Percentiles rank a stretch among this genome's conserved stretches.
Evolutionary conservation across 169 alveolate genomes (phyloP).

Genomic region (Cryptosporidium tyzzeri): DNA sequence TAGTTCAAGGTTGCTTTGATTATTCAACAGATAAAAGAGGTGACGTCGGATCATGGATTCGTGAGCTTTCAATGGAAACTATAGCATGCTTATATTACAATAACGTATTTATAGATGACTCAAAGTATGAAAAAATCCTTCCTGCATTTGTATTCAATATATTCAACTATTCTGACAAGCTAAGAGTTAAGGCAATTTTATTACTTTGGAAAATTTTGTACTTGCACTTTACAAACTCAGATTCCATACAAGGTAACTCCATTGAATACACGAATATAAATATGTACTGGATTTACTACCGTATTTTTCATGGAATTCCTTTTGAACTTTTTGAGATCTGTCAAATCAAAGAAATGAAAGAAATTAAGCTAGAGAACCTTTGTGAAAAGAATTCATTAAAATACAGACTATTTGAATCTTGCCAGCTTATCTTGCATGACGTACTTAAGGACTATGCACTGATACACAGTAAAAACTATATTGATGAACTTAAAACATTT

Average conservation of each 20-base stretch:
- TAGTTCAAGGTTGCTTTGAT: constrained; percentile 76
- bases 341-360: constrained; percentile 12
- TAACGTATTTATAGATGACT: not conserved
- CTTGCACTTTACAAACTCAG: not conserved
- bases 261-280: not conserved
- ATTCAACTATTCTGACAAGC: constrained; percentile 63
- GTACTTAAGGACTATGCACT: constrained; percentile 24
- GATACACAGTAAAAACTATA: constrained; percentile 9
- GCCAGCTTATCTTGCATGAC: not conserved
- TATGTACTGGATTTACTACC: constrained; percentile 70
- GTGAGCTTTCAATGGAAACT: constrained; percentile 88
- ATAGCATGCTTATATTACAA: constrained; percentile 55
- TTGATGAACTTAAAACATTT: constrained; percentile 26
- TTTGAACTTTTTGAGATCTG: constrained; percentile 41
- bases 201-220: constrained; percentile 18
- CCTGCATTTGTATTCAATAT: constrained; percentile 56
- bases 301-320: constrained; percentile 71
- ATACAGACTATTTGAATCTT: not conserved
- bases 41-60: constrained; percentile 91
- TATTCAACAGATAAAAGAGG: constrained; percentile 88
- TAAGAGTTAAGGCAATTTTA: constrained; percentile 66
- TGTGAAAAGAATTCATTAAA: not conserved
- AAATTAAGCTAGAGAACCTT: not conserved
- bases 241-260: not conserved
- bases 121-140: not conserved